Percentiles rank a stretch among this genome's conserved stretches.
phyloP scores from a whole-genome alignment of 2,329 filamentous ascomycete genomes.

The Fusarium proliferatum region DNA sequence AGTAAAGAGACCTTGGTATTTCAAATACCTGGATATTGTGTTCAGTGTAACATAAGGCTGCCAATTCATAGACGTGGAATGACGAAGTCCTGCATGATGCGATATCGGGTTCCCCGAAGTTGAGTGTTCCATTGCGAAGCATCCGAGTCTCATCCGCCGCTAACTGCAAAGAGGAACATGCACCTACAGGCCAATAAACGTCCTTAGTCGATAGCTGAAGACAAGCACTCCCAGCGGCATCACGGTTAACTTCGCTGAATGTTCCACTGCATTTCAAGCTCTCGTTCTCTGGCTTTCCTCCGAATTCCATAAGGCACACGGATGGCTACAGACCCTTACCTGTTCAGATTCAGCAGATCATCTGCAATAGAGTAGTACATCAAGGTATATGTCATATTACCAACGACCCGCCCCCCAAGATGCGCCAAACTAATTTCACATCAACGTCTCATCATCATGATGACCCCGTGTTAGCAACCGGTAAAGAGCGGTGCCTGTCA shows the following conservation, averaged over 20 bases:
- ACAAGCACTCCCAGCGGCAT: background rate
- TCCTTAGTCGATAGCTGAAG: accelerated
- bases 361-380: background rate
- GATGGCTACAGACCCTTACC: background rate
- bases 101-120: background rate
- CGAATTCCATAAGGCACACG: background rate
- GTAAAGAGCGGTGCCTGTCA: background rate
- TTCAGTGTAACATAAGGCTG: background rate
- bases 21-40: background rate
- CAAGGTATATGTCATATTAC: too few species aligned
- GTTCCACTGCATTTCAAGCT: background rate
- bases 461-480: background rate
- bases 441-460: background rate
- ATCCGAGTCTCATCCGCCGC: background rate
- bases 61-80: background rate
- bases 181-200: background rate
- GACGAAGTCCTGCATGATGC: background rate
- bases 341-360: background rate
- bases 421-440: background rate
- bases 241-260: background rate
- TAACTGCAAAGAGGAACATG: background rate
- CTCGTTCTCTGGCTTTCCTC: background rate
- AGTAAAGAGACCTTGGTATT: background rate
- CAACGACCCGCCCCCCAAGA: too few species aligned
- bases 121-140: background rate